A percentile compares a stretch with the other conserved stretches of the same genome.
These are phyloP conservation scores for Candida tropicalis DNA, from an alignment of 1,139 yeast genomes.

Conservation along the genomic window DNA sequence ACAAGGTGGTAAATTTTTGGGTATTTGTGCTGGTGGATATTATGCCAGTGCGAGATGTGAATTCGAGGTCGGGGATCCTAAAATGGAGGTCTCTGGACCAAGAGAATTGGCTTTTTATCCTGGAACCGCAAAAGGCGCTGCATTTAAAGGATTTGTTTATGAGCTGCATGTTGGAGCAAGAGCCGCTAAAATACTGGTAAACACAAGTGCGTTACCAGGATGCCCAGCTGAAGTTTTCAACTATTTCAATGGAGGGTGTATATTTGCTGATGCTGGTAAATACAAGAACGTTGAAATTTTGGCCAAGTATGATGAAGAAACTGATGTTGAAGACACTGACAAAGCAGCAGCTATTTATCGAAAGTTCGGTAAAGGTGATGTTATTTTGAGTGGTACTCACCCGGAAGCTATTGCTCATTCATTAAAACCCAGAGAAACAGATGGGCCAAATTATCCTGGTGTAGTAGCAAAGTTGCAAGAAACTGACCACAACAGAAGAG, in stretches of 20 bases:
- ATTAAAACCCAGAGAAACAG: constrained; percentile 32
- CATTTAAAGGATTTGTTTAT: constrained; percentile 77
- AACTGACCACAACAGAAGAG: constrained; percentile 50
- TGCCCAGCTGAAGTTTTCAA: constrained; percentile 27
- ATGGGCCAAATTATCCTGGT: constrained; percentile 27
- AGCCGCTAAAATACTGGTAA: constrained; percentile 52
- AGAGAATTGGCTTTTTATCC: constrained; percentile 82
- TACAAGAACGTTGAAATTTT: constrained; percentile 65
- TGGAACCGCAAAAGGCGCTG: constrained; percentile 82
- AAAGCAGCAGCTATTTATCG: constrained; percentile 76
- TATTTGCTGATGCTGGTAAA: constrained; percentile 73
- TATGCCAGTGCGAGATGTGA: constrained; percentile 77
- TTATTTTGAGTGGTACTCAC: constrained; percentile 82
- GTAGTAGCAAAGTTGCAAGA: constrained; percentile 43
- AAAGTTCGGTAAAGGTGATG: constrained; percentile 73
- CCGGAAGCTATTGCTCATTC: constrained; percentile 77
- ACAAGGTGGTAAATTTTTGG: constrained; percentile 80
- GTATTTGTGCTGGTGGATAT: constrained; percentile 97
- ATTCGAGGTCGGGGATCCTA: constrained; percentile 73
- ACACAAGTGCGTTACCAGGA: constrained; percentile 27
- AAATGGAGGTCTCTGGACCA: constrained; percentile 79
- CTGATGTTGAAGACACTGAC: constrained; percentile 40
- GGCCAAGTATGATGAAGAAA: constrained; percentile 58
- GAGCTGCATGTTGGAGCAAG: constrained; percentile 75
- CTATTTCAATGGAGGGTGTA: constrained; percentile 88